Base-by-base conservation (phyloP, 192 early-diverging fungal species). In the Backusella sp. region DNA sequence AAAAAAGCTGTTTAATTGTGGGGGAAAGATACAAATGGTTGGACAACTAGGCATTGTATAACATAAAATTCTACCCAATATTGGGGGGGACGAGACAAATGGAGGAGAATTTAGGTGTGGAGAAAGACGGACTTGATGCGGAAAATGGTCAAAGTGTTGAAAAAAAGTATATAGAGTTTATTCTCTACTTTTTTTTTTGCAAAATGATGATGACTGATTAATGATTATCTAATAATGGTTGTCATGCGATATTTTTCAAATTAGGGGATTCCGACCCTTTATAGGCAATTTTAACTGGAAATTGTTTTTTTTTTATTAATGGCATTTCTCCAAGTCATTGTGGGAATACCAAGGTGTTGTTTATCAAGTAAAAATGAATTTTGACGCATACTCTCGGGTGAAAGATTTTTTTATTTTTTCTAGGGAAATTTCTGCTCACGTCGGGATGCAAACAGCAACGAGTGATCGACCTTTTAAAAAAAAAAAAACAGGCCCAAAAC, bases 201-300 rank as follows among this genome's bases (percentile, higher is more conserved):
- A 39, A 39, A 49, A 49, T 19, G 46, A 49, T 17, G 17, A 17
- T 62, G 28, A 4, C 26, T 62, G 12, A 12, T 28, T 28, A 28
- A 28, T 62, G 56, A 62, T 62, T 28, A 62, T 62, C 8, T 62
- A 62, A 62, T 62, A 26, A 26, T 28, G 56, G 21, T 28, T 62
- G 56, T 11, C 56, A 62, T 62, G 3, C 56, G 12, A 62, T 28
- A 62, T 2, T 28, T 28, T 28, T 28, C 21, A 62, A 62, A 62
- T 62, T 12, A 62, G 56, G 23, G 26, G 56, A 28, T 28, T 62
- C 19, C 23, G 26, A 23, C 56, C 56, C 26, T 28, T 62, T 62
- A 62, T 62, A 62, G 56, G 56, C 56, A 62, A 62, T 62, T 62
- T 62, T 62, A 62, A 62, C 56, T 62, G 56, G 26, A 62, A 62